phyloP scores from a whole-genome alignment of 2,329 filamentous ascomycete species.

The Exophiala viscosa region DNA sequence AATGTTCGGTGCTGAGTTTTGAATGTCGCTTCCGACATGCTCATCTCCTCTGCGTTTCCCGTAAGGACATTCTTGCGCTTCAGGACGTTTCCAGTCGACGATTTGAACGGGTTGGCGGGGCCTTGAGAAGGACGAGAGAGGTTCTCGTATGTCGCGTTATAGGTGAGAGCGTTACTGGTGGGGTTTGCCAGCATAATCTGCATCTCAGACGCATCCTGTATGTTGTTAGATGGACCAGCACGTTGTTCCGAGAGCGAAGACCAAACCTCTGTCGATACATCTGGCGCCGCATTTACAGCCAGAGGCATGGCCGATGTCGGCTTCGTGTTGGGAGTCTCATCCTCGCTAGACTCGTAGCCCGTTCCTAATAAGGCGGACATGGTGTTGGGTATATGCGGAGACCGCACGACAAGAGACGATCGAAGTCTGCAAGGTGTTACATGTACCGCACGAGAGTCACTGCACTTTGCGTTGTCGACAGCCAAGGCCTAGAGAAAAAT shows the following conservation, averaged over 20 bases:
- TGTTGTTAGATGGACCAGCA: conserved; percentile 30
- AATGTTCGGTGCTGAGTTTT: conserved; percentile 80
- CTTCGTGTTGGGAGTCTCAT: conserved; percentile 35
- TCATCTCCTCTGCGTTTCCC: conserved; percentile 81
- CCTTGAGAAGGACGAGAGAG: conserved; percentile 63
- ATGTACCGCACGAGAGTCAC: too few species aligned
- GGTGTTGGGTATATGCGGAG: neutral
- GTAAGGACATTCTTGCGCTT: conserved; percentile 83
- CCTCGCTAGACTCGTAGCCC: conserved; percentile 49
- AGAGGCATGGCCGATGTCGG: conserved; percentile 30
- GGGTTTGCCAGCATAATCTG: conserved; percentile 52
- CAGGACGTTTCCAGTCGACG: conserved; percentile 52
- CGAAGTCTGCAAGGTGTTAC: too few species aligned
- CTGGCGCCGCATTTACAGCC: conserved; percentile 48
- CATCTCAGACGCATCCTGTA: conserved; percentile 48
- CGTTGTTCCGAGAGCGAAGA: conserved; percentile 32
- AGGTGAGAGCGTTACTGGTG: conserved; percentile 48
- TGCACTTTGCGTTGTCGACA: too few species aligned
- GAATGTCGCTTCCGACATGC: conserved; percentile 87
- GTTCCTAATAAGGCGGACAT: conserved; percentile 45
- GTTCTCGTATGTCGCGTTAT: conserved; percentile 65
- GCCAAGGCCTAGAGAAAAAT: too few species aligned
- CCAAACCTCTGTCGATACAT: conserved; percentile 57
- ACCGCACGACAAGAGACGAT: too few species aligned
- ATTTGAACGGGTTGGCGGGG: conserved; percentile 71